Conservation (phyloP, 352 stramenopile species). For the Phytophthora uliginosa region DNA sequence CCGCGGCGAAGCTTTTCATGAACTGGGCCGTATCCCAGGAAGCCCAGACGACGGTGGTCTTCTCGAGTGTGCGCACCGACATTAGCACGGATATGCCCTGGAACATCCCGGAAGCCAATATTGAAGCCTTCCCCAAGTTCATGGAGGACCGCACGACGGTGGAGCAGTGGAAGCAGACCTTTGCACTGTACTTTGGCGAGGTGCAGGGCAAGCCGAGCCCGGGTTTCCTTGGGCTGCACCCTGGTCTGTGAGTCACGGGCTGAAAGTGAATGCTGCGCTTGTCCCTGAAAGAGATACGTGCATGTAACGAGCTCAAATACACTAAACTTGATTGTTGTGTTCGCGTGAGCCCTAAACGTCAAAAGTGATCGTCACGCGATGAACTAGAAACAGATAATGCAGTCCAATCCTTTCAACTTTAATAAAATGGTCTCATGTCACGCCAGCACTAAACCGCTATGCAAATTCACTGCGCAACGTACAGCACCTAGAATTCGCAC, state of each 20-base stretch:
- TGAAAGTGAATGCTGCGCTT: not conserved
- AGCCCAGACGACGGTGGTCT: slow-evolving; percentile 37
- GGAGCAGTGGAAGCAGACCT: slow-evolving; percentile 54
- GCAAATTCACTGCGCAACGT: too few species aligned
- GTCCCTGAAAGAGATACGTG: too few species aligned
- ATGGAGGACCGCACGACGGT: slow-evolving; percentile 61
- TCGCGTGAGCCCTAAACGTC: not conserved
- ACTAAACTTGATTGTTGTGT: not conserved
- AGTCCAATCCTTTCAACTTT: not conserved
- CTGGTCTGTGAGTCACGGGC: slow-evolving; percentile 29
- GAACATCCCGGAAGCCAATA: slow-evolving; percentile 47
- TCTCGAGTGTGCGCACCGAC: slow-evolving; percentile 48
- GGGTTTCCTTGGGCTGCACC: slow-evolving; percentile 53
- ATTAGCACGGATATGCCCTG: slow-evolving; percentile 42
- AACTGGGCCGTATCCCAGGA: slow-evolving; percentile 61
- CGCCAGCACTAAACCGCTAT: too few species aligned
- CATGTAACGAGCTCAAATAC: not conserved
- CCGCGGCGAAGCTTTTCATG: slow-evolving; percentile 63
- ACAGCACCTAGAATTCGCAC: too few species aligned
- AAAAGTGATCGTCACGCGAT: slow-evolving; percentile 1
- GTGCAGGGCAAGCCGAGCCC: slow-evolving; percentile 52
- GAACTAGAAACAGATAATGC: not conserved
- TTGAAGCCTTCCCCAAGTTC: slow-evolving; percentile 45
- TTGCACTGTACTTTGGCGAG: slow-evolving; percentile 66
- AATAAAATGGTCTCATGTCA: too few species aligned